Evolutionary conservation across 2,329 filamentous ascomycete genomes (phyloP), one percentile per base, ranked within the genome.

Genomic region (Colletotrichum sp.): DNA sequence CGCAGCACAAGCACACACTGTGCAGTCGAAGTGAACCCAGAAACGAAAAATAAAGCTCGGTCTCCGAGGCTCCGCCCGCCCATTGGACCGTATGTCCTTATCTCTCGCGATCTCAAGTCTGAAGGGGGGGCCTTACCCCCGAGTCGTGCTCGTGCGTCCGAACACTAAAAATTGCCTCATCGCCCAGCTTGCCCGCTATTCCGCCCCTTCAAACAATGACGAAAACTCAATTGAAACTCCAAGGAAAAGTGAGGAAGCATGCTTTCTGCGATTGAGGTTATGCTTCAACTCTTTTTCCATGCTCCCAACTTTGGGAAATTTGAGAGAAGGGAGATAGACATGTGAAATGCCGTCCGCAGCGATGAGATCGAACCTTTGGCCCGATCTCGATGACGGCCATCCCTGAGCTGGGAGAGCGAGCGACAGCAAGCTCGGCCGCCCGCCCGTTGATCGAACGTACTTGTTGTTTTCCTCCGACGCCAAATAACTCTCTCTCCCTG

Each of bases 51-150:
- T 24, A 32, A 30, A 16, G 15, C 64, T 67, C 64, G 64, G 39
- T 55, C 28, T 67, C 64, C 64, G 36, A 67, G 39, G 36, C 48
- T 22, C 64, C 32, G n/a, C 36, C 48, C 52, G 16, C 70, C 30
- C 62, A 28, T 68, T 71, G 48, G 63, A 66, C 24, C 64, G 39
- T 67, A 52, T 28, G 36, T 66, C 64, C 62, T 44, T 52, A 28
- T 30, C 22, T 39, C 30, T 64, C 18, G 60, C 60, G 26, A 39
- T 64, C 32, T 64, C 26, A 28, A 59, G 55, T 59, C 39, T 48
- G 39, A 48, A 48, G 39, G 39, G 39, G 57, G 26, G 18, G 10
- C 18, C 57, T 24, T 28, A 59, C 55, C 57, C 62, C 62, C 62
- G 62, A 64, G 62, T 64, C 62, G 62, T 64, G 62, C 24, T 44